phyloP scores from a whole-genome alignment of 192 early-diverging fungal species.

The Martensiomyces pterosporus region DNA sequence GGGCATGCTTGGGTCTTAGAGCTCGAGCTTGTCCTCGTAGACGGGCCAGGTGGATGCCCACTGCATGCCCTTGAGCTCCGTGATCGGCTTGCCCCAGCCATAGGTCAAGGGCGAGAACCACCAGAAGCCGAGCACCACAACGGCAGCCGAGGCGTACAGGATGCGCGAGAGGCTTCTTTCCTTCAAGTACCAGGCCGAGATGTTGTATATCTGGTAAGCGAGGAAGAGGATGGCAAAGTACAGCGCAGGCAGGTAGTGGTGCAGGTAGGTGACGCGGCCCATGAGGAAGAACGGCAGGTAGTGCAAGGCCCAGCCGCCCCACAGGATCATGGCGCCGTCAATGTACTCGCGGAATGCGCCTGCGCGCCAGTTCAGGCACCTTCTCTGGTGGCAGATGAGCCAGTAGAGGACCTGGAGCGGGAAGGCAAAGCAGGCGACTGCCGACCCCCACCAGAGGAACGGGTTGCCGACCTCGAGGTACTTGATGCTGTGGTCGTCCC shows the following conservation, averaged over 20 bases:
- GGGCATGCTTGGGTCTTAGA: background rate
- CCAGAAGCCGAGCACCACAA: conserved; percentile 29
- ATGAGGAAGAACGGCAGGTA: conserved; percentile 74
- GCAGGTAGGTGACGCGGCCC: conserved; percentile 74
- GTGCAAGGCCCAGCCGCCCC: conserved; percentile 67
- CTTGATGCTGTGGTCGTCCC: conserved; percentile 64
- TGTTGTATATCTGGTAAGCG: conserved; percentile 55
- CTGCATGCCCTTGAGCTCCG: conserved; percentile 21
- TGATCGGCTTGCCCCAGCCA: background rate
- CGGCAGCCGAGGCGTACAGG: conserved; percentile 3
- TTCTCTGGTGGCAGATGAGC: conserved; percentile 43
- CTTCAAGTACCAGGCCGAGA: conserved; percentile 31
- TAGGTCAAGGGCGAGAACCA: conserved; percentile 46
- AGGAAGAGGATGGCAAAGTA: conserved; percentile 68
- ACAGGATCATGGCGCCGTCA: conserved; percentile 53
- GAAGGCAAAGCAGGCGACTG: conserved; percentile 21
- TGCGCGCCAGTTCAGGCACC: conserved; percentile 37
- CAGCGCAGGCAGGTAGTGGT: conserved; percentile 72
- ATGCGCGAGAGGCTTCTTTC: conserved; percentile 3
- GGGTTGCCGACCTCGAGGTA: conserved; percentile 69
- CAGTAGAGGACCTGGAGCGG: conserved; percentile 47
- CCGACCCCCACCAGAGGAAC: conserved; percentile 55
- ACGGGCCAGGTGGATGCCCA: conserved; percentile 39
- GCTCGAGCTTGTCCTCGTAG: conserved; percentile 9
- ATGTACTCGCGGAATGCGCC: conserved; percentile 54